phyloP scores from a whole-genome alignment of 495 filamentous ascomycete genomes.

The Clavariopsis aquatica region DNA sequence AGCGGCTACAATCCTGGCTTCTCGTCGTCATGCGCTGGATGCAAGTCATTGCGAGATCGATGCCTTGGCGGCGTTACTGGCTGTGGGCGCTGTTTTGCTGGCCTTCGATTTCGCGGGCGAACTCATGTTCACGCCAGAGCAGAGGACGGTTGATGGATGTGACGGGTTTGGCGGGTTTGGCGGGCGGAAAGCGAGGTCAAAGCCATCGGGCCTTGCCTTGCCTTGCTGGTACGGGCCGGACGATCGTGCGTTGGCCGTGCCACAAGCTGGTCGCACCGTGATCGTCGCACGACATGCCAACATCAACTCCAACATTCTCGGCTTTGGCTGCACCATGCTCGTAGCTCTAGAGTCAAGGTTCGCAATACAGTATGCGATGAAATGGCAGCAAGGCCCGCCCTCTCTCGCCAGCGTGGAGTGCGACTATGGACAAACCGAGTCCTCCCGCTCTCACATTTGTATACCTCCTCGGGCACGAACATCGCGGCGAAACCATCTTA shows the following conservation, averaged over 20 bases:
- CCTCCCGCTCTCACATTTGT: too few relatives aligned
- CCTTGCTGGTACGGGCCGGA: not conserved
- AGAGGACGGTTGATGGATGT: conserved; percentile 23
- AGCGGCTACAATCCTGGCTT: conserved; percentile 10
- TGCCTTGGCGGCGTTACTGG: conserved; percentile 5
- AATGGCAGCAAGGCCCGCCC: not conserved
- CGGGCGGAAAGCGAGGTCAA: too few relatives aligned
- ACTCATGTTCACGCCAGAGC: conserved; percentile 19
- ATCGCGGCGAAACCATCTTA: too few relatives aligned
- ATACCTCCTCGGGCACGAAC: too few relatives aligned
- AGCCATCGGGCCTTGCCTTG: too few relatives aligned
- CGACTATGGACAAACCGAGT: too few relatives aligned
- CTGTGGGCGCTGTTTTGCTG: not conserved
- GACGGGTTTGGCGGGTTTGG: not conserved
- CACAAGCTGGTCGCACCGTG: not conserved
- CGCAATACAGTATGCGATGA: not conserved
- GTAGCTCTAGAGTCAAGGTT: not conserved
- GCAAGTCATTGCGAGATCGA: conserved; percentile 6
- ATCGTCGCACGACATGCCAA: not conserved
- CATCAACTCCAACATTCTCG: not conserved
- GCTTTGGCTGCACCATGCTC: not conserved
- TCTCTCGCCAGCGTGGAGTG: too few relatives aligned
- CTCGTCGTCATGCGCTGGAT: conserved; percentile 2
- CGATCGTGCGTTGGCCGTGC: not conserved
- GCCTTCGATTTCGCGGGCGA: not conserved